Evolutionary conservation across 306 rosid genomes (phyloP).

Genomic region (Dryas alaskensis): DNA sequence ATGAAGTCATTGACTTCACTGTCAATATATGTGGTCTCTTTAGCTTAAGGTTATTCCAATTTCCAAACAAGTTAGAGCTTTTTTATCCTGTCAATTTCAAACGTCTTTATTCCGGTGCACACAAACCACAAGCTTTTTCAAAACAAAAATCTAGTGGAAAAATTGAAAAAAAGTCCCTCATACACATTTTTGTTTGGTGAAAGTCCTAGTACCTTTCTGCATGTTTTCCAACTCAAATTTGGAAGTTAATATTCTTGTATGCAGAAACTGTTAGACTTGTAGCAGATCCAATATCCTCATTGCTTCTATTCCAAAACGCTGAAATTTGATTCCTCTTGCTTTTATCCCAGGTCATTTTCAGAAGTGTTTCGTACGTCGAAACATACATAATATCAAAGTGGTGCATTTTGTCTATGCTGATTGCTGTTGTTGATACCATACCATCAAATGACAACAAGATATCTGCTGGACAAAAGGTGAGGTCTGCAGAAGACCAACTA

Average conservation of each 20-base stretch:
- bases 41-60: background rate
- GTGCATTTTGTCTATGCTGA: slow-evolving; percentile 4
- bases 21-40: background rate
- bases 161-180: no score
- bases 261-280: background rate
- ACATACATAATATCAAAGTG: background rate
- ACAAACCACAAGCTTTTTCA: no score
- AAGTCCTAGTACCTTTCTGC: no score
- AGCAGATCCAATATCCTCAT: background rate
- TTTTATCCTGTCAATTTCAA: background rate
- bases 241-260: background rate
- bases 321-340: slow-evolving; percentile 5
- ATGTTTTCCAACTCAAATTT: background rate
- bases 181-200: no score
- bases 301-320: background rate
- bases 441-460: background rate
- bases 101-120: background rate
- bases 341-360: slow-evolving; percentile 17
- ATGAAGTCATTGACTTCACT: background rate
- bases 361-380: background rate
- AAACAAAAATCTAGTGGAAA: no score
- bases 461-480: background rate
- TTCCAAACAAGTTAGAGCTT: background rate
- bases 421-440: background rate
- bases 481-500: no score